Base-by-base conservation (phyloP, 2,329 filamentous ascomycete genomes). In the Alternaria solani region DNA sequence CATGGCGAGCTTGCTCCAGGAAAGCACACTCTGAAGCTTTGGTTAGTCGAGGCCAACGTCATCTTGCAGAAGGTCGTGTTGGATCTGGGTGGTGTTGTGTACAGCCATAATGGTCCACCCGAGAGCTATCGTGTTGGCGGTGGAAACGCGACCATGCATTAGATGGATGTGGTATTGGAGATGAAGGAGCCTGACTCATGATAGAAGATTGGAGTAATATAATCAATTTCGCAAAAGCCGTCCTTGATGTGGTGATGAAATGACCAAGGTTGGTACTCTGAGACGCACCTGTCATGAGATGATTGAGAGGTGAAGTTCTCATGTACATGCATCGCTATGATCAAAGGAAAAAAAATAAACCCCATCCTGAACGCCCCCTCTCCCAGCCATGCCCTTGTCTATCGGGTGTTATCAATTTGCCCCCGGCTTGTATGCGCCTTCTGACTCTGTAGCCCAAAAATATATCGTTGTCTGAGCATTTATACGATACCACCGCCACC, bases 1-100 rank as follows among this genome's bases (percentile, higher is more conserved):
- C 76, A 64, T 68, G 79, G 60, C 4, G 71, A 39, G 2, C 64
- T 72, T 4, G 64, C 57, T 2, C 60, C 75, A 1, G 81, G 81
- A 4, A 76, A 74, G 64, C 81, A 83, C 56, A 80, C 73, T 8
- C 51, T 84, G 57, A 81, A 78, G 62, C 49, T 84, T 16, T 83
- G 81, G 81, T 69, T 81, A 7, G 72, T 83, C 14, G 81, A 83
- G 73, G 78, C 81, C 6, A 81, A 79, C 55, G 75, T 83, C 8
- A 65, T 77, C 14, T 30, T 78, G 57, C 73, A 77, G 63, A 78
- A 76, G 69, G 67, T 78, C 2, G 71, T 77, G n/a, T 6, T 78
- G 18, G 74, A 78, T 68, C 36, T 78, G 14, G 76, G 75, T 0
- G 76, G 76, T 16, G 74, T 77, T 12, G 62, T 59, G 42, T 62